Percentiles rank a stretch among this genome's conserved stretches.
Conservation (phyloP, 495 filamentous ascomycete genomes). For the Bathelium albidoporum region DNA sequence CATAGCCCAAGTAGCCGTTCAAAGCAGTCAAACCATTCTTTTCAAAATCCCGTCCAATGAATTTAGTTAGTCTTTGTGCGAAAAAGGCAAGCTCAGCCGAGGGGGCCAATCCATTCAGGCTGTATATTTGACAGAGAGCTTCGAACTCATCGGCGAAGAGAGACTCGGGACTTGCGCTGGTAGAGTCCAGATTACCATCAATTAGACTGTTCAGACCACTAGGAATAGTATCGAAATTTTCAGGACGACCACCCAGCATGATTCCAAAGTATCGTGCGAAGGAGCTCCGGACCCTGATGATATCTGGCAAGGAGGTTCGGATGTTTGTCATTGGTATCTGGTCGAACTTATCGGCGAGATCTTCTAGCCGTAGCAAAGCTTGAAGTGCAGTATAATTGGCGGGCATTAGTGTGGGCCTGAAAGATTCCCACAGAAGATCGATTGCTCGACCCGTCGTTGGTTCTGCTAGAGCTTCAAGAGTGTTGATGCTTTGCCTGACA, state of each 20-base stretch:
- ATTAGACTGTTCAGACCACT: too few relatives aligned
- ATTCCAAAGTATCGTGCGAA: conserved; percentile 19
- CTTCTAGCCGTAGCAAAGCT: conserved; percentile 50
- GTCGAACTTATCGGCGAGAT: conserved; percentile 67
- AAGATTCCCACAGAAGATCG: conserved; percentile 68
- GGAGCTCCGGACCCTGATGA: conserved; percentile 22
- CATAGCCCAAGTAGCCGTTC: neutral
- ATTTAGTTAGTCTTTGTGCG: neutral
- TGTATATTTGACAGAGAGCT: conserved; percentile 29
- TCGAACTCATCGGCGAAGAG: conserved; percentile 57
- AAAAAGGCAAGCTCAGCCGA: neutral
- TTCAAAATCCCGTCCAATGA: neutral
- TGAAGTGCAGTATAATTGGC: conserved; percentile 40
- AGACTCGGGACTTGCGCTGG: conserved; percentile 13
- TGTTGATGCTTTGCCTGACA: conserved; percentile 21
- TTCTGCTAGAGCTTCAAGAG: conserved; percentile 43
- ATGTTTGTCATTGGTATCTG: conserved; percentile 39
- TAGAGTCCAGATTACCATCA: neutral
- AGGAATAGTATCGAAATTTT: neutral
- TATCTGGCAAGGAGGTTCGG: conserved; percentile 13
- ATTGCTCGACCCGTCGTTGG: conserved; percentile 70
- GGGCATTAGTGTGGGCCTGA: conserved; percentile 53
- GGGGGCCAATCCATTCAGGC: neutral
- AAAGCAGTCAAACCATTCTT: neutral
- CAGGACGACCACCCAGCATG: neutral